Percentiles rank a stretch among this genome's conserved stretches.
These are phyloP conservation scores for Dictyostelium purpureum DNA, from an alignment of 78 protist genomes.

Conservation along the genomic window DNA sequence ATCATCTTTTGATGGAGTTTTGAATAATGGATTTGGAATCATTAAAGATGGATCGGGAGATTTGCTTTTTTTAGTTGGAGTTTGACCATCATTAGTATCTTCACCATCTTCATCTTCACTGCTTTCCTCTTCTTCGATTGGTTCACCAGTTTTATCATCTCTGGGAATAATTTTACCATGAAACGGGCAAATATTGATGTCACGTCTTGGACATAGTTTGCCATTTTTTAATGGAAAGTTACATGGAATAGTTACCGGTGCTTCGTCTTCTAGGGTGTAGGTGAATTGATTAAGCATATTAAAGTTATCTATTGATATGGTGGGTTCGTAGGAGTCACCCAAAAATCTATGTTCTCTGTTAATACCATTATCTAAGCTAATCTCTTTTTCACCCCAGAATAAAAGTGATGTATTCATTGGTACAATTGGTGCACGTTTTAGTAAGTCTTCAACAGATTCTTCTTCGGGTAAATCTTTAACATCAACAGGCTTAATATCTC, in stretches of 20 bases:
- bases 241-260: neutral
- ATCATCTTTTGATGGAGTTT: neutral
- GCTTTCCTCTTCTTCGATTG: slow-evolving; percentile 1
- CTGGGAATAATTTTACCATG: slow-evolving; percentile 57
- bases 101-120: neutral
- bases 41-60: neutral
- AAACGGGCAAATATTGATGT: slow-evolving; percentile 40
- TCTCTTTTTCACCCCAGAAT: slow-evolving; percentile 66
- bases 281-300: slow-evolving; percentile 35
- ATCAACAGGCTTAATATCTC: neutral
- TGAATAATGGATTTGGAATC: neutral
- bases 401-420: slow-evolving; percentile 23
- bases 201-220: slow-evolving; percentile 48
- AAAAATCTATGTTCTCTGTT: slow-evolving; percentile 60
- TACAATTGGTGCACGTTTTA: slow-evolving; percentile 53
- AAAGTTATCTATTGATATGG: slow-evolving; percentile 3
- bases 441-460: slow-evolving; percentile 45
- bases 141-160: slow-evolving; percentile 50
- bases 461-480: slow-evolving; percentile 46
- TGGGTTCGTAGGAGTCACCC: slow-evolving; percentile 35
- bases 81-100: neutral
- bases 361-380: slow-evolving; percentile 21
- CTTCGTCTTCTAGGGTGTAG: neutral
- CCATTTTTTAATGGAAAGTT: slow-evolving; percentile 40
- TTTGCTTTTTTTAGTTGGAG: neutral